phyloP scores from a whole-genome alignment of 2,329 filamentous ascomycete species.

The Aspergillus vadensis region DNA sequence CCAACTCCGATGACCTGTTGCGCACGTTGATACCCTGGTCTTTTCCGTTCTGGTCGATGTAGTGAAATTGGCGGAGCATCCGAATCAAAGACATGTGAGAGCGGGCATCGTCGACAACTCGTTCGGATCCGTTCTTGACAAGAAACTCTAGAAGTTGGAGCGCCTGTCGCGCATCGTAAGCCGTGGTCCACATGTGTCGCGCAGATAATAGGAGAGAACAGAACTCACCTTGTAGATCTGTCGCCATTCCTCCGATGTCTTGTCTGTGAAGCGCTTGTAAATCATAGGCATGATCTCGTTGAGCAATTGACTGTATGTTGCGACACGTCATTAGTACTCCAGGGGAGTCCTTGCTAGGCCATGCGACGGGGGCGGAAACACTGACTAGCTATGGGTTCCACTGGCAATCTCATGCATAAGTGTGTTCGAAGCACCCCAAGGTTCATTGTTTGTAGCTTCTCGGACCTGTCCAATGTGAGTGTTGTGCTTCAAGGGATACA shows the following conservation, averaged over 20 bases:
- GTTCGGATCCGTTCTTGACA: slow-evolving; percentile 96
- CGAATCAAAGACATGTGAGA: slow-evolving; percentile 93
- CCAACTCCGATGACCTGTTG: slow-evolving; percentile 92
- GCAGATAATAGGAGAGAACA: not conserved
- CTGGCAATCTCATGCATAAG: slow-evolving; percentile 98
- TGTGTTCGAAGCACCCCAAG: slow-evolving; percentile 84
- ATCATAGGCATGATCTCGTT: slow-evolving; percentile 99
- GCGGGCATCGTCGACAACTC: slow-evolving; percentile 94
- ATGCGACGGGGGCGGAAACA: slow-evolving; percentile 23
- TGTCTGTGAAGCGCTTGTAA: slow-evolving; percentile 98
- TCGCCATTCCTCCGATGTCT: slow-evolving; percentile 96
- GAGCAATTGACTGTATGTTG: slow-evolving; percentile 72
- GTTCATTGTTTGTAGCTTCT: slow-evolving; percentile 98
- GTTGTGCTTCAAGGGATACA: slow-evolving; percentile 6
- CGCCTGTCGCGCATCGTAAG: slow-evolving; percentile 45
- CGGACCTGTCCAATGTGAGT: slow-evolving; percentile 65
- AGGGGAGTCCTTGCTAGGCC: not conserved
- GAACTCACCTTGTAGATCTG: slow-evolving; percentile 89
- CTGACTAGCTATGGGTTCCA: slow-evolving; percentile 96
- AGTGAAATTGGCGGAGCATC: slow-evolving; percentile 99
- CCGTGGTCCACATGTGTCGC: not conserved
- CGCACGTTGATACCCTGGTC: slow-evolving; percentile 98
- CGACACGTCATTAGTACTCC: slow-evolving; percentile 19
- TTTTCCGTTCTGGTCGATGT: slow-evolving; percentile 92
- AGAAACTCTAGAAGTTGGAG: slow-evolving; percentile 95